phyloP scores from a whole-genome alignment of 169 alveolate species.

The Gregarina niphandrodes region DNA sequence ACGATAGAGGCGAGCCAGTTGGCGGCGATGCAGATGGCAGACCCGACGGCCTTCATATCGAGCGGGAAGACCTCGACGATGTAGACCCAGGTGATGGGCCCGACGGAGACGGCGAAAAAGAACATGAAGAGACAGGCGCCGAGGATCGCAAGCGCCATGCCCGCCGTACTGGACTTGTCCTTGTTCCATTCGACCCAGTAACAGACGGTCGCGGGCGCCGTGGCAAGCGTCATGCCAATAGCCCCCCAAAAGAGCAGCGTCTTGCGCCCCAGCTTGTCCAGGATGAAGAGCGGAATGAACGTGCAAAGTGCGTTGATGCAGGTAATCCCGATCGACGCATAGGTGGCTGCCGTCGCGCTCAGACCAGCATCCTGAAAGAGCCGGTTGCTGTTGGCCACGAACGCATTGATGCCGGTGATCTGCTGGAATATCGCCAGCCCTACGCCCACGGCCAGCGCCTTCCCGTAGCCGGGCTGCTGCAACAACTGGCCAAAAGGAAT shows the following conservation, averaged over 20 bases:
- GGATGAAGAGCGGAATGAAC: conserved; percentile 23
- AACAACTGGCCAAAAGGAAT: conserved; percentile 6
- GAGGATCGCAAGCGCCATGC: too few relatives aligned
- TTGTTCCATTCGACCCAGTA: too few relatives aligned
- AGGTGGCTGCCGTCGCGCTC: conserved; percentile 14
- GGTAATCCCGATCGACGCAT: conserved; percentile 24
- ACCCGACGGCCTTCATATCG: conserved; percentile 47
- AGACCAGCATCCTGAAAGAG: conserved; percentile 24
- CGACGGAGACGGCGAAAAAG: conserved; percentile 47
- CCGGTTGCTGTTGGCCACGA: conserved; percentile 43
- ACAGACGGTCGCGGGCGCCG: conserved; percentile 36
- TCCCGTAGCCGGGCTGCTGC: conserved; percentile 21
- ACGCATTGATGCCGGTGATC: conserved; percentile 44
- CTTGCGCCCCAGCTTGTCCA: conserved; percentile 47
- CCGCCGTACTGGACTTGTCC: too few relatives aligned
- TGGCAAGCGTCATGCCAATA: conserved; percentile 10
- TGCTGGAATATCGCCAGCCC: conserved; percentile 43
- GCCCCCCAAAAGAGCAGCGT: conserved; percentile 37
- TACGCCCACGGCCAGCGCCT: conserved; percentile 29
- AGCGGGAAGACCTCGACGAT: conserved; percentile 48
- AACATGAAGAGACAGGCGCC: conserved; percentile 38
- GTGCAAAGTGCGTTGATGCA: conserved; percentile 31
- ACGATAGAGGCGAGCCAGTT: conserved; percentile 42
- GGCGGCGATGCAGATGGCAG: conserved; percentile 33
- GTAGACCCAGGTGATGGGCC: conserved; percentile 55